Evolutionary conservation across 116 monocot genomes (phyloP), one percentile per base, ranked within the genome.

Genomic region (Papilionanthe hybrid): DNA sequence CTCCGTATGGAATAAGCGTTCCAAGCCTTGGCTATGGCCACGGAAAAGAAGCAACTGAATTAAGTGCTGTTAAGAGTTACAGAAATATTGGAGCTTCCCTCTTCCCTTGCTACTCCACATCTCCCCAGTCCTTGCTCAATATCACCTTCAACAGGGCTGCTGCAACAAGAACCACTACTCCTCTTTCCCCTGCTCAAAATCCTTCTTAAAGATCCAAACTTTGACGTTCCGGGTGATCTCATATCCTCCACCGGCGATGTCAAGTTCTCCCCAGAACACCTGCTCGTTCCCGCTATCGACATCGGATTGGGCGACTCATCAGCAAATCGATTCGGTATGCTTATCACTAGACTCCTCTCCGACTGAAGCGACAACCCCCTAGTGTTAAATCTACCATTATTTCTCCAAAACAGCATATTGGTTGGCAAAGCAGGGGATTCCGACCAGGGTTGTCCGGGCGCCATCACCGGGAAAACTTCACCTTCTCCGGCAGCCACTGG

Each of bases 141-240:
- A 25, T 29, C 77, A 43, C 29, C 77, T 29, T 28, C 30, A 6
- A 19, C 18, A 7, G 75, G 75, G 18, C 44, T 75, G 25, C 44
- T 45, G n/a, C 42, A 75, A 28, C 30, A 23, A 50, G 55, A 49
- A 55, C 55, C 77, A 15, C 7, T 55, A 22, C 1, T 50, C 17
- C 6, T 77, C 77, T 77, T 56, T 23, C 77, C 77, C 50, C 77
- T 23, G 29, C 77, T 55, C 77, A 77, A 28, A 30, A 77, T 29
- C 77, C 77, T 77, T 29, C 77, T 77, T 18, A 77, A 77, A 55
- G 55, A 77, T 27, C 11, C 53, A 20, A 77, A 53, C 32, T 28
- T 77, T 50, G 11, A 23, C 55, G 29, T 28, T 28, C 1, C 29
- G 4, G 77, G 55, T 29, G 55, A 27, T 23, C 27, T 77, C 13